Evolutionary conservation across 1,139 yeast genomes (phyloP).

Genomic region (Nakaseomyces uthaithaninus): DNA sequence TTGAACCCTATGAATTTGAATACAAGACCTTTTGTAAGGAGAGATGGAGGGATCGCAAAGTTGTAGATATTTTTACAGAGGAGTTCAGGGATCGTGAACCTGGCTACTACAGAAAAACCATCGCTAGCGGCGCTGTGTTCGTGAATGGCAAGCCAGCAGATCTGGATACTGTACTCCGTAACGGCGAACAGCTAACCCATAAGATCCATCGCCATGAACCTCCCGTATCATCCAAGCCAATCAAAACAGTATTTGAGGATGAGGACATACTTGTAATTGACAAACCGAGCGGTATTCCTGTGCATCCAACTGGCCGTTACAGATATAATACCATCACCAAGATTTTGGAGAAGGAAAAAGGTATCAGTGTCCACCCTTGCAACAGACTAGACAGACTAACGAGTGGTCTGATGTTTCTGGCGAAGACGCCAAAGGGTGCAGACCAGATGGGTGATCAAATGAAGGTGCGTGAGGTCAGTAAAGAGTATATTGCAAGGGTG

Average conservation of each 20-base stretch:
- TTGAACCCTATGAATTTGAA: slow-evolving; percentile 80
- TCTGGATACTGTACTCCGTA: slow-evolving; percentile 56
- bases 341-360: slow-evolving; percentile 60
- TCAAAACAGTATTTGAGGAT: slow-evolving; percentile 69
- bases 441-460: slow-evolving; percentile 68
- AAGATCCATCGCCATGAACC: slow-evolving; percentile 87
- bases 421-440: slow-evolving; percentile 76
- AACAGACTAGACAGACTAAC: slow-evolving; percentile 87
- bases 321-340: slow-evolving; percentile 83
- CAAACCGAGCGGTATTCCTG: slow-evolving; percentile 93
- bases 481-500: slow-evolving; percentile 83
- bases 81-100: slow-evolving; percentile 81
- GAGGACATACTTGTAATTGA: slow-evolving; percentile 78
- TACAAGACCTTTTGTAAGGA: slow-evolving; percentile 85
- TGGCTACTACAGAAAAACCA: slow-evolving; percentile 59
- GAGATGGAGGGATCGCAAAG: slow-evolving; percentile 79
- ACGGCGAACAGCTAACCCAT: slow-evolving; percentile 83
- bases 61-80: slow-evolving; percentile 68
- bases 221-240: slow-evolving; percentile 64
- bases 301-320: slow-evolving; percentile 92
- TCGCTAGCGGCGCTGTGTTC: slow-evolving; percentile 64
- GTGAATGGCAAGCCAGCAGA: slow-evolving; percentile 59
- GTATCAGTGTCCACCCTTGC: slow-evolving; percentile 71
- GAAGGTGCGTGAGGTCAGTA: slow-evolving; percentile 64
- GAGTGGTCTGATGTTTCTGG: slow-evolving; percentile 89